Base-by-base conservation (phyloP, 331 rosid genomes). In the Ulmus americana region DNA sequence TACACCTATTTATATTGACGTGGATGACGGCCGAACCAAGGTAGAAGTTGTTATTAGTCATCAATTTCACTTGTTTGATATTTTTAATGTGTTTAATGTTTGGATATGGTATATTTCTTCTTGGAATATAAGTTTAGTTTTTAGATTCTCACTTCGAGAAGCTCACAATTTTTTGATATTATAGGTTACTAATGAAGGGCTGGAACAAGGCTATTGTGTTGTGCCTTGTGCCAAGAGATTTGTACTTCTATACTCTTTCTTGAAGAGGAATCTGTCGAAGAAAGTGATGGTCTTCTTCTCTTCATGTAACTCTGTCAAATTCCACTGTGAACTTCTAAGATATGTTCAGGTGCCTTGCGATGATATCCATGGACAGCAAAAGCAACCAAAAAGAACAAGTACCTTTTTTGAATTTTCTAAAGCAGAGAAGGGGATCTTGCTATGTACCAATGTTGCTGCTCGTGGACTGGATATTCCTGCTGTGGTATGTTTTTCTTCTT, bases 281-380 rank as follows among this genome's bases (percentile, higher is more conserved):
- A 94, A 94, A 84, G 85, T 94, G 55, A 89, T 94, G 98, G 98
- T 94, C 76, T 94, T 89, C 85, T 94, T 94, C 83, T 94, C 98
- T 40, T 85, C 98, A n/a, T 85, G 98, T 72, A 83, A 87, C 79
- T 85, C 97, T 3, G 98, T 92, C 61, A 94, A 79, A 74, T 94
- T 85, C 84, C 98, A 94, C 38, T 70, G 95, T 2, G 99, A 90
- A 64, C 77, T 90, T 68, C 89, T 94, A 53, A 87, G 84, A 82
- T 88, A 82, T 43, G 70, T 85, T 69, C 75, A 84, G 52, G 59
- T 94, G 67, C 80, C 79, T 51, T 90, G 99, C 77, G 49, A 74
- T 43, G 90, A 87, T 82, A 87, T 87, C 70, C 91, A 94, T 68
- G 99, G 99, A 78, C 85, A 94, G 74, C 97, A 87, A 79, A 94